phyloP scores from a whole-genome alignment of 371 early-diverging fungal genomes.

The Rhizopus sp. region DNA sequence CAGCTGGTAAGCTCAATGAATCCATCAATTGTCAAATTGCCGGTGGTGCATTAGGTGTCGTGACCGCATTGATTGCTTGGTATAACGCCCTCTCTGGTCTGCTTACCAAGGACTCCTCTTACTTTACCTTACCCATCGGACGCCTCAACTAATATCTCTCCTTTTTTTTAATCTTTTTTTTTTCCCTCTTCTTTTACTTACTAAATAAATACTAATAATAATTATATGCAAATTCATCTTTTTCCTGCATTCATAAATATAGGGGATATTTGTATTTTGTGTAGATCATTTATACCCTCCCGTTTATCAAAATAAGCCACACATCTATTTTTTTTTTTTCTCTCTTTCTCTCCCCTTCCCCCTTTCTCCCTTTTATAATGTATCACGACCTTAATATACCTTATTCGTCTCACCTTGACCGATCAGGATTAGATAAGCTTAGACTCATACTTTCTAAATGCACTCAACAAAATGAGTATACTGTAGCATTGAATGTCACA shows the following conservation, averaged over 20 bases:
- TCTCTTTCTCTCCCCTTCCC: background rate
- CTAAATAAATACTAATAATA: conserved; percentile 1
- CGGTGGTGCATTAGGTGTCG: conserved; percentile 68
- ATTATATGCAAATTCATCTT: no score
- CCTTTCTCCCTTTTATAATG: conserved; percentile 17
- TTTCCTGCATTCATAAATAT: background rate
- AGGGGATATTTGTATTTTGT: background rate
- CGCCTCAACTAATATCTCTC: conserved; percentile 26
- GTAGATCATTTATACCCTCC: no score
- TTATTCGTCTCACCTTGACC: conserved; percentile 23
- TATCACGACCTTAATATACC: conserved; percentile 44
- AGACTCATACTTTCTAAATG: conserved; percentile 31
- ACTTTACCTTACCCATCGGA: conserved; percentile 59
- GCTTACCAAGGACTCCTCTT: conserved; percentile 57
- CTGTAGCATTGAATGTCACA: conserved; percentile 24
- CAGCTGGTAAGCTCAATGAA: conserved; percentile 48
- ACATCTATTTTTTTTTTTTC: background rate
- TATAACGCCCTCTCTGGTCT: conserved; percentile 70
- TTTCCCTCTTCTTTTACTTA: background rate
- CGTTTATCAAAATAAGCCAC: conserved; percentile 2
- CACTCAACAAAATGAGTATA: conserved; percentile 28
- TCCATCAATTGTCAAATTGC: conserved; percentile 40
- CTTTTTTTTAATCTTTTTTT: background rate
- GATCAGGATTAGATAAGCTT: conserved; percentile 24
- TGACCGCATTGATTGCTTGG: conserved; percentile 75